Percentiles rank a stretch among this genome's conserved stretches.
Conservation (phyloP, 208 protist species). For the Trypanosoma scelopori region DNA sequence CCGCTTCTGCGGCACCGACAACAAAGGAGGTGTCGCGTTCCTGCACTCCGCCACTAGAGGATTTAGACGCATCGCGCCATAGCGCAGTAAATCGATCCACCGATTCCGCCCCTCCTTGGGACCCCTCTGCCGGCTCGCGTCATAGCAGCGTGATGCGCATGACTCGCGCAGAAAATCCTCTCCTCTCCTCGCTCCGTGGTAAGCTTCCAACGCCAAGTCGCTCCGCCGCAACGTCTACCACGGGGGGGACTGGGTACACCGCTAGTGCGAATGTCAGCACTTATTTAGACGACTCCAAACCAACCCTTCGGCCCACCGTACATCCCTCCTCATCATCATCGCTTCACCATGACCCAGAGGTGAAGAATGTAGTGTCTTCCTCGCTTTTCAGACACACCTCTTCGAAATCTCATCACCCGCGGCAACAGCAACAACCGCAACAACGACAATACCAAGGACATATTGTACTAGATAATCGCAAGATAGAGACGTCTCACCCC, state of each 20-base stretch:
- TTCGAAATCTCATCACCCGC: neutral
- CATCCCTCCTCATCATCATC: conserved; percentile 17
- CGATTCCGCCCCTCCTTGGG: conserved; percentile 72
- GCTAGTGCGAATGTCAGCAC: conserved; percentile 26
- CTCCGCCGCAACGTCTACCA: conserved; percentile 21
- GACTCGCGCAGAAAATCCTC: conserved; percentile 59
- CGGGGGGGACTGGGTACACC: conserved; percentile 19
- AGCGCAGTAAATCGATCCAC: conserved; percentile 45
- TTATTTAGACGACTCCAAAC: conserved; percentile 19
- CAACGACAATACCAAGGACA: conserved; percentile 10
- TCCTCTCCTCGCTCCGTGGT: conserved; percentile 43
- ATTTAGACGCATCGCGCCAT: conserved; percentile 33
- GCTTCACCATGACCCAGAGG: conserved; percentile 26
- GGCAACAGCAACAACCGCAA: conserved; percentile 5
- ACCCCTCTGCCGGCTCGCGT: conserved; percentile 42
- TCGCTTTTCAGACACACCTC: conserved; percentile 10
- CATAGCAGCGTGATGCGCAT: conserved; percentile 39
- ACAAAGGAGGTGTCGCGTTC: conserved; percentile 46
- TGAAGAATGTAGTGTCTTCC: conserved; percentile 12
- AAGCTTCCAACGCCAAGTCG: conserved; percentile 30
- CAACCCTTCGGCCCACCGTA: conserved; percentile 5
- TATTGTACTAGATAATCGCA: conserved; percentile 24
- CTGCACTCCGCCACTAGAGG: conserved; percentile 70
- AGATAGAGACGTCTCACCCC: neutral
- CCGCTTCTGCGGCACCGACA: conserved; percentile 11